Base-by-base conservation (phyloP, 805 yeast genomes). In the Starmerella gropengiesseri region DNA sequence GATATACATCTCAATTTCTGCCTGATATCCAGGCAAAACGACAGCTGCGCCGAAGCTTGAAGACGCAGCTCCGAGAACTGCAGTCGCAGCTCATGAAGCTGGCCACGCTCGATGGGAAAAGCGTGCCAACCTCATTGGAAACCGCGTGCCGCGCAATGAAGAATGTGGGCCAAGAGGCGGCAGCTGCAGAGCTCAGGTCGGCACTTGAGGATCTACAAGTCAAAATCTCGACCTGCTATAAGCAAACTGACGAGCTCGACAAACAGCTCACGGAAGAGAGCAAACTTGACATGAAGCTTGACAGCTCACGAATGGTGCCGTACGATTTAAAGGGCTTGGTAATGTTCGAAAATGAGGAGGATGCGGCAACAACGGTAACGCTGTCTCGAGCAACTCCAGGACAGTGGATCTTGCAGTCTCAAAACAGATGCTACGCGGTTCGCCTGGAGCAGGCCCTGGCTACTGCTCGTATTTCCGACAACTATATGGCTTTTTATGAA, bases 401-500 rank as follows among this genome's bases (percentile, higher is more conserved):
- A n/a, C 8, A n/a, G 16, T 35, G 38, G 38, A 7, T 26, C 4
- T 35, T 29, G 38, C 30, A 25, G 26, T 17, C 29, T 3, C 38
- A 35, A 11, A 35, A 25, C 18, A 12, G 30, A 2, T 30, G 38
- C 16, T 37, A 31, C 8, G 12, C 13, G 13, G 19, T 44, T 1
- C 13, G 11, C 4, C 41, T 47, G 37, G 17, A 19, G 3, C 45
- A 44, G 12, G 39, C 44, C 6, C n/a, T 27, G 6, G 20, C 21
- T 4, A 35, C 29, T 4, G 41, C 45, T 1, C 5, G 21, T 3
- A 27, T 14, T 12, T 14, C 31, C 8, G 45, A 40, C 7, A 35
- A 33, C 22, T 47, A 26, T 17, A 8, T 44, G 30, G 40, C 23
- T 8, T 4, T 42, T 7, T 45, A 48, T n/a, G 46, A 45, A 29